Percentiles rank a stretch among this genome's conserved stretches.
phyloP scores from a whole-genome alignment of 75 land plant genomes.

The Picea glauca region DNA sequence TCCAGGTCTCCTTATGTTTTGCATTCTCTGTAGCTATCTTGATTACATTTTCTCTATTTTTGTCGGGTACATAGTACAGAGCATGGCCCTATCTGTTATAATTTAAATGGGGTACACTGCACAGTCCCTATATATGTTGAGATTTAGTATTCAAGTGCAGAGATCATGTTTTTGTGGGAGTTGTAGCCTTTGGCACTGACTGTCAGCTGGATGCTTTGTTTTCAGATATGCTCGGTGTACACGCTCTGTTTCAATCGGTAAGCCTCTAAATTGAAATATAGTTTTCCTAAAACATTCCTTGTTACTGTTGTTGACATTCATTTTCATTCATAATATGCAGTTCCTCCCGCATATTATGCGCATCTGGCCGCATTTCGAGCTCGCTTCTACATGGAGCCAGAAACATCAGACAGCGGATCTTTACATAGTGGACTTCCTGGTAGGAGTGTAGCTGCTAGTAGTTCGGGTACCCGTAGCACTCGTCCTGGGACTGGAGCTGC shows the following conservation, averaged over 20 bases:
- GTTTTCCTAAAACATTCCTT: too few species aligned
- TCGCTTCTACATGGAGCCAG: constrained; percentile 85
- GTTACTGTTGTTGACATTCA: neutral
- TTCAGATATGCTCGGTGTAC: constrained; percentile 1
- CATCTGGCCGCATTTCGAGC: constrained; percentile 93
- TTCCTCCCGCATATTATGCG: constrained; percentile 91
- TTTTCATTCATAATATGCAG: constrained; percentile 29
- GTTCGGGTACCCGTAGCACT: constrained; percentile 26
- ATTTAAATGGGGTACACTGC: too few species aligned
- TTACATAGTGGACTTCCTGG: constrained; percentile 24
- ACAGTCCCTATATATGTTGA: too few species aligned
- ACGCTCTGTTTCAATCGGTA: neutral
- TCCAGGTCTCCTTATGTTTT: too few species aligned
- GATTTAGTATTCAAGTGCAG: too few species aligned
- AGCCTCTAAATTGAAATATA: neutral
- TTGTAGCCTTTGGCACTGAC: neutral
- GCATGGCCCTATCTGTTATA: too few species aligned
- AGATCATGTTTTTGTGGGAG: too few species aligned
- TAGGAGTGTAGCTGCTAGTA: constrained; percentile 17
- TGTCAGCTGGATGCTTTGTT: neutral
- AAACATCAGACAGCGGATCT: constrained; percentile 55
- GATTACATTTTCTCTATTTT: too few species aligned
- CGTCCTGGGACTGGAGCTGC: constrained; percentile 23
- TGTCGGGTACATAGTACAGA: too few species aligned
- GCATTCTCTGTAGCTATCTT: too few species aligned